Conservation (phyloP, 805 yeast species). For the Pichia rugopelliculosa region DNA sequence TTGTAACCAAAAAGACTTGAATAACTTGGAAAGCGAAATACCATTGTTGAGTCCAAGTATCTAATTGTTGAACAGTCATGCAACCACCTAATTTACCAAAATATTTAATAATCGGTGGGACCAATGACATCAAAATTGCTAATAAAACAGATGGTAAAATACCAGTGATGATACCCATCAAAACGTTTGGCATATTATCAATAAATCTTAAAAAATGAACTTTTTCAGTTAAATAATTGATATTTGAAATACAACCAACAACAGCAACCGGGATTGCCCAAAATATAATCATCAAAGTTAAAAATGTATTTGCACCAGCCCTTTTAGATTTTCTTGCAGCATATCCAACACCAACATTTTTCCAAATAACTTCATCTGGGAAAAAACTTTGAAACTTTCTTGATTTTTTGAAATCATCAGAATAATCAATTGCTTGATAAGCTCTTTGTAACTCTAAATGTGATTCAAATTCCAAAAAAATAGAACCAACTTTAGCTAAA, state of each 20-base stretch:
- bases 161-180: conserved; percentile 83
- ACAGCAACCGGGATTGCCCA: conserved; percentile 99
- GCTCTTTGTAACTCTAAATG: conserved; percentile 88
- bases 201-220: conserved; percentile 73
- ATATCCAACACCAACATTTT: conserved; percentile 54
- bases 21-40: conserved; percentile 86
- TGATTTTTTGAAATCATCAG: conserved; percentile 36
- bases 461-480: conserved; percentile 71
- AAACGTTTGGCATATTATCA: conserved; percentile 56
- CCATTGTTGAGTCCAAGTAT: conserved; percentile 79
- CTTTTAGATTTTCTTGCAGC: conserved; percentile 50
- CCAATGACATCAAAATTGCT: conserved; percentile 74
- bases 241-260: conserved; percentile 88
- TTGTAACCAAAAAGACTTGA: conserved; percentile 79
- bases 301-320: conserved; percentile 52
- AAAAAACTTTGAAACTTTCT: conserved; percentile 53
- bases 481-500: conserved; percentile 54
- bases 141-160: conserved; percentile 77
- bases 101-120: conserved; percentile 75
- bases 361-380: conserved; percentile 85
- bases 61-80: conserved; percentile 64
- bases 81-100: conserved; percentile 72
- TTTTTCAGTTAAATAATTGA: conserved; percentile 61
- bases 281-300: conserved; percentile 65
- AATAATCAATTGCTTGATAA: conserved; percentile 68